phyloP scores from a whole-genome alignment of 768 basidiomycete genomes.

The Flagelloscypha sp. region DNA sequence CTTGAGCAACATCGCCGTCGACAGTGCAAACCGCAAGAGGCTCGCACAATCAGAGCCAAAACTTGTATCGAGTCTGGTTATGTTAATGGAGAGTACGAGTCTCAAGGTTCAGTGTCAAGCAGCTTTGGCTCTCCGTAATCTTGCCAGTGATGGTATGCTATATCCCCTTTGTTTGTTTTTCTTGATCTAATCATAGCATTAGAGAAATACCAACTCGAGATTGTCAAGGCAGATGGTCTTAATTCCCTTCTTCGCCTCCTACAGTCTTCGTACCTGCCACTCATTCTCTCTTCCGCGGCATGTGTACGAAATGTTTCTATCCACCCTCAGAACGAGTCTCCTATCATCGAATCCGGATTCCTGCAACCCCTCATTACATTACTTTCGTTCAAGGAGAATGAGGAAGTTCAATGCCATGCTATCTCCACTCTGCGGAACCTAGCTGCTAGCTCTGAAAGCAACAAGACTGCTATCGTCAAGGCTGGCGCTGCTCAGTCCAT shows the following conservation, averaged over 20 bases:
- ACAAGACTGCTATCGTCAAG: slow-evolving; percentile 96
- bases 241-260: slow-evolving; percentile 87
- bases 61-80: slow-evolving; percentile 86
- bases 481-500: slow-evolving; percentile 96
- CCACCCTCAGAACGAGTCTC: slow-evolving; percentile 96
- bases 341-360: slow-evolving; percentile 98
- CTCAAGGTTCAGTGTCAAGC: slow-evolving; percentile 99
- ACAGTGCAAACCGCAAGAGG: slow-evolving; percentile 90
- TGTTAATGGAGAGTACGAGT: slow-evolving; percentile 94
- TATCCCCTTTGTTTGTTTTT: not conserved
- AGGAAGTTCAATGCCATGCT: slow-evolving; percentile 98
- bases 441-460: slow-evolving; percentile 95
- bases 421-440: slow-evolving; percentile 96
- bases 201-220: slow-evolving; percentile 99
- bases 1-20: slow-evolving; percentile 96
- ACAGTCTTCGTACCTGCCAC: slow-evolving; percentile 93
- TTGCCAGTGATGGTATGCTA: slow-evolving; percentile 86
- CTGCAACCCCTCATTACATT: slow-evolving; percentile 92
- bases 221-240: slow-evolving; percentile 92
- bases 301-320: slow-evolving; percentile 99
- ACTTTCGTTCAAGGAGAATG: slow-evolving; percentile 97
- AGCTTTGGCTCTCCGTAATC: slow-evolving; percentile 89
- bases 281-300: slow-evolving; percentile 95
- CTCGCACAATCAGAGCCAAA: slow-evolving; percentile 91
- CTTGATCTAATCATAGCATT: slow-evolving; percentile 2